Base-by-base conservation (phyloP, 1,139 yeast genomes). In the Lodderomyces jiufengensis region DNA sequence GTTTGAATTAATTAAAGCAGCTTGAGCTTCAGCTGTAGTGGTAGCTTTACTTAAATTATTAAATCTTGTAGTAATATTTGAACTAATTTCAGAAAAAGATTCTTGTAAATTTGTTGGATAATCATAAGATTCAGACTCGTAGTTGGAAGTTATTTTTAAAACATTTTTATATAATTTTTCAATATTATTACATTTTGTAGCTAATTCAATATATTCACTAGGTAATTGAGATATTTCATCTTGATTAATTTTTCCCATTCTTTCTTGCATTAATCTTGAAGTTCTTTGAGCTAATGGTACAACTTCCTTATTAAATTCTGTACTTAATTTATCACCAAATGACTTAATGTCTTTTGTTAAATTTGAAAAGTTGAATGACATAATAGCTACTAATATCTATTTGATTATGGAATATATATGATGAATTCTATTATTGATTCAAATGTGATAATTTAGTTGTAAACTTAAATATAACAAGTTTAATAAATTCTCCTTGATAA, bases 161-260 rank as follows among this genome's bases (percentile, higher is more conserved):
- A 86, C 74, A 54, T 83, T 81, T 56, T 76, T 76, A 66, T 85
- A 86, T 38, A 86, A 78, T 26, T 70, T 61, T 57, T 82, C 86
- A 55, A 86, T 73, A 38, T 84, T 79, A 56, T 86, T 94, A 42
- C 88, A 80, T 52, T 79, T 79, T 44, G 68, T 68, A 45, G 90
- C 95, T 46, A 86, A 70, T 42, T 84, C 92, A 24, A 76, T 57
- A 57, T 85, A 86, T 56, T 87, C 95, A 35, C 80, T 78, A 28
- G 96, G 96, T 48, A 87, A 70, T 57, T 85, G 92, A 36, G 92
- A 82, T 47, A 70, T 69, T 51, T 86, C 95, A 38, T 84, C 88
- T 24, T 76, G 81, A 42, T 62, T 65, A 28, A 70, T 70, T 49
- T 82, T 80, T 29, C 95, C 95, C 29, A 86, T 73, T 49, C 66